phyloP scores from a whole-genome alignment of 2,329 filamentous ascomycete genomes.

The Pseudocercospora musae region DNA sequence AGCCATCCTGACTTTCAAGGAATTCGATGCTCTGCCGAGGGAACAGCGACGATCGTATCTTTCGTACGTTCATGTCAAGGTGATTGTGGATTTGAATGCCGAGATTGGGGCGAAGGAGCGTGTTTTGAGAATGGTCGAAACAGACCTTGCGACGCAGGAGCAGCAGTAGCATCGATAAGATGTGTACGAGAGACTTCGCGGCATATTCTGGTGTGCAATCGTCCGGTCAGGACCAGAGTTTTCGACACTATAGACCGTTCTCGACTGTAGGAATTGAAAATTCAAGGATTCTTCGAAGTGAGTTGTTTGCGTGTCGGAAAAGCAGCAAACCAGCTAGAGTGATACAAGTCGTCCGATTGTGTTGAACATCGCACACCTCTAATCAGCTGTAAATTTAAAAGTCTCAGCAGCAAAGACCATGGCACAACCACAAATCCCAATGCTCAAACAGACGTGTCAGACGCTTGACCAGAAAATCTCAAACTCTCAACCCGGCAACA shows the following conservation, averaged over 20 bases:
- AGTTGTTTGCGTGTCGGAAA: no score
- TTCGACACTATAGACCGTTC: no score
- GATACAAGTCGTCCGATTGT: no score
- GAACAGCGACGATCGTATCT: not conserved
- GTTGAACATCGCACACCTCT: not conserved
- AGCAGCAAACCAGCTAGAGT: no score
- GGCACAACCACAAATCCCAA: not conserved
- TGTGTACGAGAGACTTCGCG: no score
- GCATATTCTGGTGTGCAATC: no score
- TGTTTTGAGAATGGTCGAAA: not conserved
- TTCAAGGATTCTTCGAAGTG: no score
- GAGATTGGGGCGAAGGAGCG: not conserved
- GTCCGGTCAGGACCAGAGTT: no score
- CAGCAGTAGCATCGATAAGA: no score
- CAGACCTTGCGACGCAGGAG: not conserved
- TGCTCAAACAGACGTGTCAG: not conserved
- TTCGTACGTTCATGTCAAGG: not conserved
- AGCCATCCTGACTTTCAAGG: not conserved
- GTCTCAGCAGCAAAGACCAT: not conserved
- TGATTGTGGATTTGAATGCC: not conserved
- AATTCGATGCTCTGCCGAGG: not conserved
- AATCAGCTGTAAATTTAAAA: not conserved
- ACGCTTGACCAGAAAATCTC: not conserved
- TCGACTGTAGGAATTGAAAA: no score
- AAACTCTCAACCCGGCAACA: not conserved